phyloP scores from a whole-genome alignment of 768 basidiomycete genomes.

The Cystoderma amianthinum region DNA sequence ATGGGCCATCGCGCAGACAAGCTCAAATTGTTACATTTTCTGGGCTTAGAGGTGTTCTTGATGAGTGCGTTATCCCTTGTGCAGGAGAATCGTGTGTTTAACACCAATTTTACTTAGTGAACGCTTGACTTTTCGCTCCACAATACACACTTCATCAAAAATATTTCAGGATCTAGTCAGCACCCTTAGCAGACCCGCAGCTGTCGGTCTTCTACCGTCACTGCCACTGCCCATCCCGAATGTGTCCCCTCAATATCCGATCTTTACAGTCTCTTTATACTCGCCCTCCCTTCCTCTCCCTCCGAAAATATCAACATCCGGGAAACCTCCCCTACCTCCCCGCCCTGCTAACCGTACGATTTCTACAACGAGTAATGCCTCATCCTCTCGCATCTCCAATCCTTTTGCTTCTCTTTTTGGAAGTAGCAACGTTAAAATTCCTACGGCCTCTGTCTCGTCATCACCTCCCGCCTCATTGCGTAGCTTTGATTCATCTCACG shows the following conservation, averaged over 20 bases:
- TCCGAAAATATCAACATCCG: constrained; percentile 30
- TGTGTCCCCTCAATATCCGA: constrained; percentile 36
- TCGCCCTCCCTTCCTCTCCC: constrained; percentile 39
- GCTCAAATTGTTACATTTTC: constrained; percentile 71
- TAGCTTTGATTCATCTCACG: constrained; percentile 20
- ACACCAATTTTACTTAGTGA: constrained; percentile 17
- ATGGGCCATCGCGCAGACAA: constrained; percentile 37
- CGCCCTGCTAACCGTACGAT: constrained; percentile 22
- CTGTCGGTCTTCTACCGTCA: constrained; percentile 40
- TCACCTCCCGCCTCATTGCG: constrained; percentile 24
- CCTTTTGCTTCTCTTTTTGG: constrained; percentile 82
- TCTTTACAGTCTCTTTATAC: constrained; percentile 34
- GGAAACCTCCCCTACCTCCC: constrained; percentile 34
- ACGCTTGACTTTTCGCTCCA: constrained; percentile 35
- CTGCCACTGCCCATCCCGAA: constrained; percentile 32
- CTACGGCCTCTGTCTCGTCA: constrained; percentile 19
- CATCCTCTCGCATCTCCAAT: constrained; percentile 49
- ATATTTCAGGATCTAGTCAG: constrained; percentile 28
- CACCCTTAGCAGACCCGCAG: constrained; percentile 23
- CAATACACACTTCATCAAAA: constrained; percentile 33
- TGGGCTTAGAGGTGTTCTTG: constrained; percentile 69
- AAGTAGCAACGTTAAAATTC: constrained; percentile 19
- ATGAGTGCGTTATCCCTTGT: constrained; percentile 36
- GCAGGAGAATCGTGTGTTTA: constrained; percentile 4
- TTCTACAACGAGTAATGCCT: constrained; percentile 8